Evolutionary conservation across 2,329 filamentous ascomycete species (phyloP).

Genomic region (Penicillium rolfsii): DNA sequence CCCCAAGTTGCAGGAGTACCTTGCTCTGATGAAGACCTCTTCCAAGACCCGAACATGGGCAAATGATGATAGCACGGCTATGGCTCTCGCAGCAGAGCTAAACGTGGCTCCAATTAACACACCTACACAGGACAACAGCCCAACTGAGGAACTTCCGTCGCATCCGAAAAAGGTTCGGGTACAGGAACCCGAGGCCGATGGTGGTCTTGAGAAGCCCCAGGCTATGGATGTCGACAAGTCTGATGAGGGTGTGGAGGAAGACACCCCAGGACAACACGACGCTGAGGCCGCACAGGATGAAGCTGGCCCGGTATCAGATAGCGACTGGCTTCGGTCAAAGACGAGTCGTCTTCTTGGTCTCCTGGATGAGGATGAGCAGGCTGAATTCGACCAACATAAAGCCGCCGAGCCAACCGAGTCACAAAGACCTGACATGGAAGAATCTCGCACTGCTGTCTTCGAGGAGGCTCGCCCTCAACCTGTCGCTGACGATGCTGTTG

Average conservation of each 20-base stretch:
- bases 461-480: conserved; percentile 21
- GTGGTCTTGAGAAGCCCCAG: conserved; percentile 21
- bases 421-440: conserved; percentile 15
- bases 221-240: conserved; percentile 29
- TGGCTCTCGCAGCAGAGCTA: conserved; percentile 34
- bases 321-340: conserved; percentile 87
- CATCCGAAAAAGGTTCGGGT: conserved; percentile 50
- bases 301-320: conserved; percentile 62
- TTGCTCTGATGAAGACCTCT: conserved; percentile 76
- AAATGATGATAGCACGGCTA: conserved; percentile 53
- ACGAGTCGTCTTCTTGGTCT: conserved; percentile 86
- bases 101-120: conserved; percentile 27
- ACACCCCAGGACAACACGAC: conserved; percentile 19
- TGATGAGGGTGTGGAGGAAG: conserved; percentile 23
- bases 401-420: conserved; percentile 18
- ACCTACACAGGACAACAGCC: conserved; percentile 23
- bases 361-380: conserved; percentile 66
- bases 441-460: conserved; percentile 28
- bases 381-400: conserved; percentile 42
- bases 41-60: conserved; percentile 68
- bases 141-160: conserved; percentile 43
- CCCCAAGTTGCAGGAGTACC: conserved; percentile 81
- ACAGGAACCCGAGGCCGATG: conserved; percentile 56
- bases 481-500: conserved; percentile 14
- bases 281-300: conserved; percentile 31